Evolutionary conservation across 257 asterid species (phyloP).

Genomic region (Gentiana macrophylla): DNA sequence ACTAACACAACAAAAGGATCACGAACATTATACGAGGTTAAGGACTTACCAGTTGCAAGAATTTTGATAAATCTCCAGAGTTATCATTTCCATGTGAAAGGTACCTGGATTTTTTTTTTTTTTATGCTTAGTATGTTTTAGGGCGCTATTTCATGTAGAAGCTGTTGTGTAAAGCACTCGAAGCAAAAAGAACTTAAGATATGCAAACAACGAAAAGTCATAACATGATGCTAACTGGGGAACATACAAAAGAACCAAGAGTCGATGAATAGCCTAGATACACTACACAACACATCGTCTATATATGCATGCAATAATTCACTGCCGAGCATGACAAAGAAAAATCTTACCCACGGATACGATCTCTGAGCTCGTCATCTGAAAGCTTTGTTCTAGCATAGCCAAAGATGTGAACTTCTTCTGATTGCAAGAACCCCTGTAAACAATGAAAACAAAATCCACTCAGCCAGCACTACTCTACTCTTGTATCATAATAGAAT

Average conservation of each 20-base stretch:
- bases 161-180: neutral
- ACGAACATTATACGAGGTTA: conserved; percentile 1
- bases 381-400: conserved; percentile 89
- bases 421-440: conserved; percentile 69
- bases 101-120: conserved; percentile 34
- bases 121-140: no score
- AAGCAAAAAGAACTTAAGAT: neutral
- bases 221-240: neutral
- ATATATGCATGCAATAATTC: neutral
- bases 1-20: neutral
- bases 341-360: conserved; percentile 59
- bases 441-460: conserved; percentile 8
- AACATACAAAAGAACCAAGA: neutral
- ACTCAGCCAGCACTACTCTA: conserved; percentile 8
- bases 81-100: conserved; percentile 53
- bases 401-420: conserved; percentile 93
- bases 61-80: conserved; percentile 32
- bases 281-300: neutral
- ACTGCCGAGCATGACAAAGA: neutral
- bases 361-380: conserved; percentile 67
- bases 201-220: neutral
- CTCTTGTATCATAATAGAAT: no score
- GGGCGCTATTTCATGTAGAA: no score
- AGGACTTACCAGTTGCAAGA: conserved; percentile 75
- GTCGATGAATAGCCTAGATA: neutral